These are phyloP conservation scores for Parafenestella ontariensis DNA, from an alignment of 2,329 filamentous ascomycete genomes.

Conservation along the genomic window DNA sequence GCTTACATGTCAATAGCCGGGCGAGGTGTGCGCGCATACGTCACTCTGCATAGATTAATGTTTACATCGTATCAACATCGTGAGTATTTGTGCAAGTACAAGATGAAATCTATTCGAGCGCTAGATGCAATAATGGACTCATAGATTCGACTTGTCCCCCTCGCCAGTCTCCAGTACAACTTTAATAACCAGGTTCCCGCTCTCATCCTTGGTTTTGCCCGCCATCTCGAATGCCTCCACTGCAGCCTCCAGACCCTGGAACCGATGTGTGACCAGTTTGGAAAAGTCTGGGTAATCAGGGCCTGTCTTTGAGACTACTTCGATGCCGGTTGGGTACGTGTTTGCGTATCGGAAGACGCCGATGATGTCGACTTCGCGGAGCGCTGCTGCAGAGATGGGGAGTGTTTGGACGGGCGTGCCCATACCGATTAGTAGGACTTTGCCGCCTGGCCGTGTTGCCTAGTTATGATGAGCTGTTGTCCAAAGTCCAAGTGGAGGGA, in stretches of 20 bases:
- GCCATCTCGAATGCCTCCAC: slow-evolving; percentile 74
- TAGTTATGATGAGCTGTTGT: slow-evolving; percentile 23
- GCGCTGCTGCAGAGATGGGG: slow-evolving; percentile 73
- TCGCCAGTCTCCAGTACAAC: slow-evolving; percentile 64
- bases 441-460: slow-evolving; percentile 71
- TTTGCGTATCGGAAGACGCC: slow-evolving; percentile 81
- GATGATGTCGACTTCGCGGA: slow-evolving; percentile 79
- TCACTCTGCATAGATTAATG: neutral
- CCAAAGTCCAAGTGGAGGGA: neutral
- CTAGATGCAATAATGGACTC: neutral
- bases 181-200: slow-evolving; percentile 74
- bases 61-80: neutral
- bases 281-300: slow-evolving; percentile 67
- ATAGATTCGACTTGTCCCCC: slow-evolving; percentile 31
- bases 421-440: slow-evolving; percentile 80
- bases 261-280: slow-evolving; percentile 76
- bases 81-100: neutral
- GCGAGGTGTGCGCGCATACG: neutral
- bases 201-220: slow-evolving; percentile 69
- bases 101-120: neutral
- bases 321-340: slow-evolving; percentile 75
- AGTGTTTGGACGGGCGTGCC: slow-evolving; percentile 78
- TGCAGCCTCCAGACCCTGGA: slow-evolving; percentile 68
- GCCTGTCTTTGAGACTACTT: slow-evolving; percentile 58
- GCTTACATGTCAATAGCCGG: neutral